Base-by-base conservation (phyloP, 768 basidiomycete genomes). In the Melanogaster broomeanus region DNA sequence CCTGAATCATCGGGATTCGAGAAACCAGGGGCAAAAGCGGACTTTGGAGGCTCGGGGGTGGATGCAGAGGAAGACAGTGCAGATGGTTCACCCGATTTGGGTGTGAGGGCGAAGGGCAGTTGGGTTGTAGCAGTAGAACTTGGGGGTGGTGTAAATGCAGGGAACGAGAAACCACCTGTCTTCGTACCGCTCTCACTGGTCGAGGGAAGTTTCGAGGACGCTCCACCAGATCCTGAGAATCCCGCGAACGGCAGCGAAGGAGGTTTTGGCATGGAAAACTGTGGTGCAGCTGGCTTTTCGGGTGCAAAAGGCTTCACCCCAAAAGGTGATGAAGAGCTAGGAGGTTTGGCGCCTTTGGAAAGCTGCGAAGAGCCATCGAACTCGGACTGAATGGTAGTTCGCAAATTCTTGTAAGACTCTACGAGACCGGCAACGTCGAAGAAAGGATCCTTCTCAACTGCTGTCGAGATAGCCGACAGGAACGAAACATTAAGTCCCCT, bases 401-500 rank as follows among this genome's bases (percentile, higher is more conserved):
- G 81, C 21, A 82, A 61, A 16, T 70, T 71, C 61, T 76, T 83
- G 68, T 91, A 91, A 38, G 75, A 75, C 52, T 83, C 79, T 9
- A 87, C 57, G 6, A 85, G 51, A 27, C 71, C 64, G n/a, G 77
- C 69, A 11, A 88, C 62, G 54, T 91, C 85, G n/a, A 70, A 64
- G 63, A 90, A 90, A 2, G 88, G 85, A 67, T 91, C 88, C 15
- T 77, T 71, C 43, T 86, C 80, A 19, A 88, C 72, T 19, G 81
- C 78, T 52, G 79, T 77, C 27, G 79, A 73, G 48, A 88, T 64
- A 13, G 80, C 76, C n/a, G 77, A 71, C 21, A 87, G 63, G 53
- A 90, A 73, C 3, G 86, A 87, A 30, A 78, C 68, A 60, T 91
- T 91, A 37, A 91, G 75, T 13, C 88, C 88, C 31, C 89, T 83